These are phyloP conservation scores for Corynespora cassiicola DNA, from an alignment of 2,329 filamentous ascomycete species.

Conservation along the genomic window DNA sequence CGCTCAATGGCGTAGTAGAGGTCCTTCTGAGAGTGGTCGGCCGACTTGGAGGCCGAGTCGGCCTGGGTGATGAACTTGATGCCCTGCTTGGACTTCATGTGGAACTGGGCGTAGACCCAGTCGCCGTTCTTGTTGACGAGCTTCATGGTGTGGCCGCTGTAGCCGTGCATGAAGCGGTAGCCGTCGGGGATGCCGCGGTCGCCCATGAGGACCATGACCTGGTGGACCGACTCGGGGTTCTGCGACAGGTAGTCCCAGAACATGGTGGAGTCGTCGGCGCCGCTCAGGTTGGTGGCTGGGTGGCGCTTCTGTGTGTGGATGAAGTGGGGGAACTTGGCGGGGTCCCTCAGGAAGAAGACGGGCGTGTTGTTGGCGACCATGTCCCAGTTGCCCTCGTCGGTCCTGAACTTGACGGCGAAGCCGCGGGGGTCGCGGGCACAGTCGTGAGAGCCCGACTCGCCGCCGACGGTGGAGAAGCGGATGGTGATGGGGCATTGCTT, in stretches of 20 bases:
- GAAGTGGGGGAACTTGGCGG: constrained; percentile 75
- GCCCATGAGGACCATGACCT: constrained; percentile 62
- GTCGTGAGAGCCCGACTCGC: constrained; percentile 74
- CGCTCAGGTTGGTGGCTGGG: constrained; percentile 71
- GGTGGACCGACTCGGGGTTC: constrained; percentile 61
- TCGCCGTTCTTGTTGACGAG: constrained; percentile 60
- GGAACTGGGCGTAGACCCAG: constrained; percentile 61
- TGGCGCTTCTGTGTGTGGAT: constrained; percentile 80
- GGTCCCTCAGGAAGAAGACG: constrained; percentile 77
- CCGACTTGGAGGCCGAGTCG: constrained; percentile 57
- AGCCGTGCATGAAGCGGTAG: constrained; percentile 63
- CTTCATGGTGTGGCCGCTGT: constrained; percentile 60
- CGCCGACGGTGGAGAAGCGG: constrained; percentile 78
- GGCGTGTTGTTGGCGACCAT: constrained; percentile 77
- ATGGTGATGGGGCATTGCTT: constrained; percentile 72
- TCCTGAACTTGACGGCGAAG: constrained; percentile 76
- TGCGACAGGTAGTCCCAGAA: constrained; percentile 70
- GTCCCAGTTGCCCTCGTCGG: constrained; percentile 77
- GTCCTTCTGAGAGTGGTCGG: constrained; percentile 61
- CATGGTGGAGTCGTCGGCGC: constrained; percentile 68
- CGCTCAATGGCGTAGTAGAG: constrained; percentile 60
- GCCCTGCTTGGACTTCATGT: constrained; percentile 61
- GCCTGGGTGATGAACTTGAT: constrained; percentile 60
- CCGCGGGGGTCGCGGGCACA: constrained; percentile 75
- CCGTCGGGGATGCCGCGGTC: constrained; percentile 63